Evolutionary conservation across 805 yeast genomes (phyloP), one percentile per base, ranked within the genome.

Genomic region (Kodamaea kakaduensis): DNA sequence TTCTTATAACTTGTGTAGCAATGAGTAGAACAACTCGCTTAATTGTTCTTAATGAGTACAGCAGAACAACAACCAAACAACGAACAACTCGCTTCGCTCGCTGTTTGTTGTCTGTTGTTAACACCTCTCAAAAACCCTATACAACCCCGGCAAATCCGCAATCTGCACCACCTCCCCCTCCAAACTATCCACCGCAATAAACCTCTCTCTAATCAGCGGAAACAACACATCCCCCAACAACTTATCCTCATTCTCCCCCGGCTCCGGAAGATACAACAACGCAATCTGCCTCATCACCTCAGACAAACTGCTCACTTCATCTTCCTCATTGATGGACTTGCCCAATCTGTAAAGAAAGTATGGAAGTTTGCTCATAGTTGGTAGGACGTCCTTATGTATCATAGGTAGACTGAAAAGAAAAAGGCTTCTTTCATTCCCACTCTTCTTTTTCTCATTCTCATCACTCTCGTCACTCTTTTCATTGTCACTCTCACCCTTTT

Each of bases 61-160:
- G n/a, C n/a, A n/a, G n/a, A n/a, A n/a, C n/a, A n/a, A n/a, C n/a
- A n/a, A n/a, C n/a, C n/a, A n/a, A n/a, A n/a, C n/a, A n/a, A n/a
- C n/a, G n/a, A n/a, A n/a, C n/a, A n/a, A n/a, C n/a, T n/a, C n/a
- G n/a, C n/a, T n/a, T n/a, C n/a, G n/a, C n/a, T n/a, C n/a, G n/a
- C n/a, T n/a, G n/a, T n/a, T n/a, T n/a, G n/a, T n/a, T n/a, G n/a
- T n/a, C n/a, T n/a, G n/a, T n/a, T n/a, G 8, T 56, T 48, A 84
- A 50, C 98, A 93, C 54, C 98, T 70, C 62, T 93, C 98, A 65
- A 93, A 93, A 4, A 94, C 95, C 49, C 71, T 76, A 58, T 93
- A 93, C 38, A 93, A 64, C 0, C 95, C 95, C 2, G 97, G 97
- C 19, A 93, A 58, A 52, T 81, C 88, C 0, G 98, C 97, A 24